Conservation (phyloP, 2,329 filamentous ascomycete species). For the Hypoxylon sp. region DNA sequence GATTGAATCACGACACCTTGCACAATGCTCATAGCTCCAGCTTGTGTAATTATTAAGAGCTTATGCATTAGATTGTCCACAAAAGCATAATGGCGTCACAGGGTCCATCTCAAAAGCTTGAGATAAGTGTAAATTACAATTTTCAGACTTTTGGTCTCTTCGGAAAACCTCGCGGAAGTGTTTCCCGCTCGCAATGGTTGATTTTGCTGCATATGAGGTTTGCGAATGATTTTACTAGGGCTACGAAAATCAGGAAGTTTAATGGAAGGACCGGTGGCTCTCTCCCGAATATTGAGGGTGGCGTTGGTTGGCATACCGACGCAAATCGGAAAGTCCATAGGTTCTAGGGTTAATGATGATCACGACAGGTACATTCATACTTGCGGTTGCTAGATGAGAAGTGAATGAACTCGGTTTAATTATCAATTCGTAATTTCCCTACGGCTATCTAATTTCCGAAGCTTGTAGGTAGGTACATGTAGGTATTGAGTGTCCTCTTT, state of each 20-base stretch:
- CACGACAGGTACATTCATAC: conserved; percentile 22
- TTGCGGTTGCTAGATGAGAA: conserved; percentile 4
- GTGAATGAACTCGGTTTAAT: conserved; percentile 2
- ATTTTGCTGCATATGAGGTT: conserved; percentile 36
- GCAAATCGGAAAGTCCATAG: conserved; percentile 26
- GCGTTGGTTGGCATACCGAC: conserved; percentile 20
- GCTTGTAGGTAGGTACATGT: too few relatives aligned
- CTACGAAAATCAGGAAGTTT: conserved; percentile 26
- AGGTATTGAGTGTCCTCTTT: background rate
- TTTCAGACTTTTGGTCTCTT: conserved; percentile 4
- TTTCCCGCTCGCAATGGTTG: conserved; percentile 10
- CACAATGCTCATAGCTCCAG: conserved; percentile 6
- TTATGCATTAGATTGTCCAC: conserved; percentile 34
- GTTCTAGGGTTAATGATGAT: conserved; percentile 39
- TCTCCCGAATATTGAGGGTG: conserved; percentile 15
- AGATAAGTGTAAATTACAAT: conserved; percentile 19
- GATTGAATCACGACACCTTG: conserved; percentile 18
- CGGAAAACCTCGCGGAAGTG: conserved; percentile 7
- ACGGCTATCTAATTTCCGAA: background rate
- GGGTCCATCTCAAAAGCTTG: conserved; percentile 19
- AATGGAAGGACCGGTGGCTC: conserved; percentile 22
- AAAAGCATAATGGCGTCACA: conserved; percentile 28
- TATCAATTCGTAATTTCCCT: conserved; percentile 21
- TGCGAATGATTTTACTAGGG: conserved; percentile 38
- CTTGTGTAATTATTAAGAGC: conserved; percentile 16